Conservation (phyloP, 495 filamentous ascomycete genomes). For the Hyaloscypha bicolor region DNA sequence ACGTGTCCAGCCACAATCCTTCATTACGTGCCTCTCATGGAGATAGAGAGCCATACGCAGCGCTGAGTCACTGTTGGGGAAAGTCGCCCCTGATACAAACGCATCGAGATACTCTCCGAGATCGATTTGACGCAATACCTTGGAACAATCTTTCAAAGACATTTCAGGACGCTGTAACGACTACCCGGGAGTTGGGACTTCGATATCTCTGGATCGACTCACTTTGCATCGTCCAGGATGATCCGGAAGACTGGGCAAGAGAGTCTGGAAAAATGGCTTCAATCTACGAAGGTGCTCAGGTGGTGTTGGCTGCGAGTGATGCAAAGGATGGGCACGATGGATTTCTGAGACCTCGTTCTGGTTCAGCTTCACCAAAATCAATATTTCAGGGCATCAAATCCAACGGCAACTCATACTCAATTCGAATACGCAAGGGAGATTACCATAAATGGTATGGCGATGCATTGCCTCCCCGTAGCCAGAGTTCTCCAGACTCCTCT, state of each 20-base stretch:
- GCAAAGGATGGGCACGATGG: neutral
- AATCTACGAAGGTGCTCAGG: neutral
- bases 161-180: constrained; percentile 16
- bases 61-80: constrained; percentile 9
- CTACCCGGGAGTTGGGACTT: constrained; percentile 5
- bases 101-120: neutral
- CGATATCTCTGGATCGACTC: constrained; percentile 24
- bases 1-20: neutral
- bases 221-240: constrained; percentile 9
- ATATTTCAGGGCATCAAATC: neutral
- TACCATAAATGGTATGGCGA: constrained; percentile 5
- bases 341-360: neutral
- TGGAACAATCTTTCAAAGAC: constrained; percentile 2
- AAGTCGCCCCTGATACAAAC: neutral
- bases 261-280: constrained; percentile 9
- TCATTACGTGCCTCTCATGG: neutral
- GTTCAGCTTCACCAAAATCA: neutral
- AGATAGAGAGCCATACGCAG: neutral
- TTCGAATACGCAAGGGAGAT: neutral
- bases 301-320: constrained; percentile 1
- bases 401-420: neutral
- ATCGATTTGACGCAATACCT: neutral
- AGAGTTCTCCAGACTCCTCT: neutral
- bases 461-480: neutral
- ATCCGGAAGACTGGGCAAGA: neutral